Base-by-base conservation (phyloP, 2,329 filamentous ascomycete species). In the Trichothecium roseum region DNA sequence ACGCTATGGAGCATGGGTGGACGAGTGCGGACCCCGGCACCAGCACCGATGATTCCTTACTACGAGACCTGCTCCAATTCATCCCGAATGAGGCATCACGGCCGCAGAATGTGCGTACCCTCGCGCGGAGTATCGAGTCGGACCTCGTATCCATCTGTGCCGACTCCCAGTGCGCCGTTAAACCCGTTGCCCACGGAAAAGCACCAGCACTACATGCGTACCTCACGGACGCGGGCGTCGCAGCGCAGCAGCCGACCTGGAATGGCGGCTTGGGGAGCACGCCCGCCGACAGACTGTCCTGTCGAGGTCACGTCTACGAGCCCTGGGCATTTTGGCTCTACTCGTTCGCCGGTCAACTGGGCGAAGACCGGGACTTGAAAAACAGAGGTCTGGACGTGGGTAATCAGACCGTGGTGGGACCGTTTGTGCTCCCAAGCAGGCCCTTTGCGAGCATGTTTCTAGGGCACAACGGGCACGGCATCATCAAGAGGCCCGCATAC, bases 311-410 rank as follows among this genome's bases (percentile, higher is more conserved):
- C 4, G 49, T 55, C 2, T 63, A 61, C 26, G 59, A 63, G 38
- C 40, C 52, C 2, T 63, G 59, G 57, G 57, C 54, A 1, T 63
- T 64, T 32, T 64, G 61, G 59, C 43, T 63, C 4, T 60, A 60
- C 40, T 52, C 57, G 5, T 51, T 63, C 32, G 49, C 63, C 8
- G 61, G 59, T 2, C 59, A 64, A 31, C 44, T 63, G 4, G 50
- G 46, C 14, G 38, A 47, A 7, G 58, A 64, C 36, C 34, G 38
- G 3, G 61, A 64, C 40, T 40, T 64, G 15, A 41, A 42, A 13
- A 34, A 37, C 8, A 37, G 38, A 1, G 50, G 46, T 2, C 33
- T 49, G 7, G 31, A 32, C 3, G 27, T 45, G 3, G 37, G 47
- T 14, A 39, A 39, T 3, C 58, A 59, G 32, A 49, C 56, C 4